Conservation (phyloP, 495 filamentous ascomycete species). For the Pseudotulostoma volvatum region DNA sequence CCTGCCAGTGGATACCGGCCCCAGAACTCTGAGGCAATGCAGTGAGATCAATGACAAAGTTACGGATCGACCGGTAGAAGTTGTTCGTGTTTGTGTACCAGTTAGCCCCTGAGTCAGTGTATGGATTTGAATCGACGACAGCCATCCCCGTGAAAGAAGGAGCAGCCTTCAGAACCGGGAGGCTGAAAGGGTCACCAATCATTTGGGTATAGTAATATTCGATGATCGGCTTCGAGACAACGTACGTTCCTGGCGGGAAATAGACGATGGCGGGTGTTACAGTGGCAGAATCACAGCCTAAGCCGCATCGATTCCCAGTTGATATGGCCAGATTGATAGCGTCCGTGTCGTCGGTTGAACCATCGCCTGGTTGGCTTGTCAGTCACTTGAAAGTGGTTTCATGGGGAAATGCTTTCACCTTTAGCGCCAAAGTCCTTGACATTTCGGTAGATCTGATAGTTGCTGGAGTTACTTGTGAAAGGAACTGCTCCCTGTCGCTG, state of each 20-base stretch:
- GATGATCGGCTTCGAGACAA: slow-evolving; percentile 49
- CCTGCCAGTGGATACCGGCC: slow-evolving; percentile 93
- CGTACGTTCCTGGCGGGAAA: slow-evolving; percentile 66
- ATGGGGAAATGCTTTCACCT: slow-evolving; percentile 25
- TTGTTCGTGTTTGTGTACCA: slow-evolving; percentile 96
- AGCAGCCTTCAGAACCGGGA: slow-evolving; percentile 65
- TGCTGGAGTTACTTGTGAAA: slow-evolving; percentile 37
- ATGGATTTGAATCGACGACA: slow-evolving; percentile 81
- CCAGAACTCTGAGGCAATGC: slow-evolving; percentile 45
- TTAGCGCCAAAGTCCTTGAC: slow-evolving; percentile 71
- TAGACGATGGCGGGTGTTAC: slow-evolving; percentile 58
- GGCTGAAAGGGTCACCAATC: slow-evolving; percentile 50
- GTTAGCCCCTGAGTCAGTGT: slow-evolving; percentile 41
- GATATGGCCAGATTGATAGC: slow-evolving; percentile 81
- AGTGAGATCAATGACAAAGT: slow-evolving; percentile 79
- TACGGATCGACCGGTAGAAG: slow-evolving; percentile 93
- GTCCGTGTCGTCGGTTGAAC: slow-evolving; percentile 64
- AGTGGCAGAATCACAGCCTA: slow-evolving; percentile 66
- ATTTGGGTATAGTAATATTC: slow-evolving; percentile 72
- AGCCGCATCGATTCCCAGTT: slow-evolving; percentile 58
- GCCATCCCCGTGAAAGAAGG: slow-evolving; percentile 66
- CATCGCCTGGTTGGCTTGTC: slow-evolving; percentile 40
- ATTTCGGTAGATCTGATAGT: slow-evolving; percentile 71
- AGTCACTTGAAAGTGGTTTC: slow-evolving; percentile 10
- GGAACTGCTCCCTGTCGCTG: slow-evolving; percentile 51